Conservation (phyloP, 1,284 basidiomycete genomes). For the Singerocomus inundabilis region DNA sequence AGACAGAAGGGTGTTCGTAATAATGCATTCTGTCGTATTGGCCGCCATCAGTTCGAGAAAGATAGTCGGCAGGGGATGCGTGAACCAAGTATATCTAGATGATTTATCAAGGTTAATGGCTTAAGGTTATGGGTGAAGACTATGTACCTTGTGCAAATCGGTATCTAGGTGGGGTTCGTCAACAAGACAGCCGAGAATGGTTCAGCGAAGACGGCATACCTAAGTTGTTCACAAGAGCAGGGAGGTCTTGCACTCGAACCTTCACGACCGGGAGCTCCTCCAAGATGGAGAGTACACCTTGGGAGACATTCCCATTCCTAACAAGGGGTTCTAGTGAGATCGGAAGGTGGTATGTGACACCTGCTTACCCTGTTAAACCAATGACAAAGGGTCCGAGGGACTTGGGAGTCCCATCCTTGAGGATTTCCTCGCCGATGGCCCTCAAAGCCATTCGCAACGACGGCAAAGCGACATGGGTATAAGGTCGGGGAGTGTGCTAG, state of each 20-base stretch:
- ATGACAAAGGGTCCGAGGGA: conserved; percentile 76
- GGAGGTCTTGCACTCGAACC: conserved; percentile 58
- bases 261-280: conserved; percentile 65
- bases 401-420: conserved; percentile 57
- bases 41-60: conserved; percentile 53
- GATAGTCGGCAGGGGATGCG: conserved; percentile 68
- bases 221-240: conserved; percentile 48
- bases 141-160: conserved; percentile 48
- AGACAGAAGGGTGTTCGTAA: conserved; percentile 65
- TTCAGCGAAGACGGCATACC: conserved; percentile 37
- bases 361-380: conserved; percentile 72
- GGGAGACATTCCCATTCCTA: conserved; percentile 77
- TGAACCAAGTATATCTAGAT: conserved; percentile 76
- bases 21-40: conserved; percentile 69
- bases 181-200: neutral
- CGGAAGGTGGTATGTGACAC: neutral
- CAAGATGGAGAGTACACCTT: conserved; percentile 73
- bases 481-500: conserved; percentile 75
- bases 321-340: neutral
- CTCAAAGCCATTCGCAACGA: conserved; percentile 59
- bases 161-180: conserved; percentile 40
- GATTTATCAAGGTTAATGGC: conserved; percentile 2
- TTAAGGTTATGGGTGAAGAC: neutral
- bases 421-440: conserved; percentile 58
- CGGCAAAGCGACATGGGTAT: conserved; percentile 63